Base-by-base conservation (phyloP, 1,284 basidiomycete genomes). In the Irpex sp. region DNA sequence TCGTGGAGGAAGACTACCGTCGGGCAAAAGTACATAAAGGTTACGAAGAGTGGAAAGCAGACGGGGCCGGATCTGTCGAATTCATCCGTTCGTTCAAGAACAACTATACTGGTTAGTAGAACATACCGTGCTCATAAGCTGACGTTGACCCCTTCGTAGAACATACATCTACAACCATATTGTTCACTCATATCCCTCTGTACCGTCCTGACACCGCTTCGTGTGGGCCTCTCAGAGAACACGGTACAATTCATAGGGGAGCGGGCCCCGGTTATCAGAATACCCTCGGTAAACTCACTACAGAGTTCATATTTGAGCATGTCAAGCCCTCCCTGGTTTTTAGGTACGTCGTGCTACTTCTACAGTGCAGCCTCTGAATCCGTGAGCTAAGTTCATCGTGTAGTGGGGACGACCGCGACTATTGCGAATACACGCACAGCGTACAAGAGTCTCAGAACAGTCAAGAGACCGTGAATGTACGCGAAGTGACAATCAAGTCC, bases 321-420 rank as follows among this genome's bases (percentile, higher is more conserved):
- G 71, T 94, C 16, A 78, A 82, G 36, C 93, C 94, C 12, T 72
- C 76, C 12, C 68, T 87, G 0, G 79, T 95, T 4, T 90, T 91
- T 72, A 92, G 87, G 90, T 90, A 65, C 64, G 82, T 65, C 12
- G 49, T 33, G 28, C 49, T 45, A 12, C n/a, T 58, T 37, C 7
- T 54, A 10, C n/a, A 5, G 23, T 19, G 9, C n/a, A n/a, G 14
- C 5, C 1, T 4, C 6, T 16, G 39, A 4, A 4, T 16, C 1
- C n/a, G n/a, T 45, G 39, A 6, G 6, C n/a, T 45, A 16, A 45
- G 16, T 0, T 5, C 12, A 45, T 35, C 47, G 53, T 59, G 56
- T 68, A 93, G 91, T 66, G 94, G 90, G 9, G 93, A 96, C 71
- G 91, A 96, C 73, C 90, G 91, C 65, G 93, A 96, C 70, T 93